Conservation (phyloP, 371 early-diverging fungal species). For the Apophysomyces variabilis region DNA sequence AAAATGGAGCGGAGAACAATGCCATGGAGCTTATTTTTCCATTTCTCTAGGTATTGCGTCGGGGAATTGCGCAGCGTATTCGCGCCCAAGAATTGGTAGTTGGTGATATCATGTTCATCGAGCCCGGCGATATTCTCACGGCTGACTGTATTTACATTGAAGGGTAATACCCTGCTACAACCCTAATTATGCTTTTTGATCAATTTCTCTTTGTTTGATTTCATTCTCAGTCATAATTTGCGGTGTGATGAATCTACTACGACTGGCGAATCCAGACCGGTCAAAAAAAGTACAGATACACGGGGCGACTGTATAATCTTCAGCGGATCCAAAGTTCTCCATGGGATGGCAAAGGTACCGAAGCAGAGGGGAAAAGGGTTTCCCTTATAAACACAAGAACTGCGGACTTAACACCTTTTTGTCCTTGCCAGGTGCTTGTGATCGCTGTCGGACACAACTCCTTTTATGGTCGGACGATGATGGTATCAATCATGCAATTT, state of each 20-base stretch:
- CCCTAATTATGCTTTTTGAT: background rate
- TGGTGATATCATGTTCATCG: constrained; percentile 86
- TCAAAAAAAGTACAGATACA: constrained; percentile 43
- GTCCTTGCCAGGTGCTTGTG: constrained; percentile 58
- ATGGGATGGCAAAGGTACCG: constrained; percentile 62
- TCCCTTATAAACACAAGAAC: background rate
- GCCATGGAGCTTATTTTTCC: background rate
- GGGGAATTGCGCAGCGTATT: constrained; percentile 72
- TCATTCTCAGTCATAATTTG: constrained; percentile 76
- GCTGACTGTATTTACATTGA: constrained; percentile 82
- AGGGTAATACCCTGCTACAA: constrained; percentile 64
- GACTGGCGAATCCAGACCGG: constrained; percentile 83
- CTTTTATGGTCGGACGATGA: constrained; percentile 56
- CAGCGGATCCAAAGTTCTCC: constrained; percentile 75
- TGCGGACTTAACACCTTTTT: background rate
- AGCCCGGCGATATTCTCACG: constrained; percentile 87
- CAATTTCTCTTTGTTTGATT: constrained; percentile 9
- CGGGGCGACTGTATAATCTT: constrained; percentile 54
- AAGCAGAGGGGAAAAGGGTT: background rate
- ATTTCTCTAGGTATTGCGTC: constrained; percentile 48
- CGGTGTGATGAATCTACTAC: constrained; percentile 84
- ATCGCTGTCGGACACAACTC: constrained; percentile 71
- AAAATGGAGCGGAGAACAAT: constrained; percentile 1
- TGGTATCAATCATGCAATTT: constrained; percentile 17
- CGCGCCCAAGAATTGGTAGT: constrained; percentile 80